A percentile compares a stretch with the other conserved stretches of the same genome.
Evolutionary conservation across 2,329 filamentous ascomycete species (phyloP).

Genomic region (Aspergillus versicolor): DNA sequence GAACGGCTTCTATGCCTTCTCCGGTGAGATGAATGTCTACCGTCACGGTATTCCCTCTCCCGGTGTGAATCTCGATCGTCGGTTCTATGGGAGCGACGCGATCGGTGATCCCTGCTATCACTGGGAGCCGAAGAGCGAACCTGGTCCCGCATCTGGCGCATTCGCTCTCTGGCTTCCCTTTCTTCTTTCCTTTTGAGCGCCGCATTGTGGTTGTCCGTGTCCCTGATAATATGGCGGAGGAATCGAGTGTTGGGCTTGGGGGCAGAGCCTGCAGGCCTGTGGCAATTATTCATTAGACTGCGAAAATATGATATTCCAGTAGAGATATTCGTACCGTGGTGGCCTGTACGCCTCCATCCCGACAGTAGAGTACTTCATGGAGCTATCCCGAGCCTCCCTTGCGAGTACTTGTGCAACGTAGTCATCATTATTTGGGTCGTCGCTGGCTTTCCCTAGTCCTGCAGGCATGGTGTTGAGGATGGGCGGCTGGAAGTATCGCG

Average conservation of each 20-base stretch:
- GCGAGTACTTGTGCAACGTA: slow-evolving; percentile 78
- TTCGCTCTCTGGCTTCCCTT: slow-evolving; percentile 70
- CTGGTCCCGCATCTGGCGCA: slow-evolving; percentile 58
- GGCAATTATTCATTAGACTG: slow-evolving; percentile 8
- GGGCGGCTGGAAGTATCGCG: background rate
- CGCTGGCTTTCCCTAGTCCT: slow-evolving; percentile 31
- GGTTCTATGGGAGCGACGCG: slow-evolving; percentile 13
- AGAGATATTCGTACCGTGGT: slow-evolving; percentile 46
- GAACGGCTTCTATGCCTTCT: slow-evolving; percentile 30
- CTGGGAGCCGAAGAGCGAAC: slow-evolving; percentile 23
- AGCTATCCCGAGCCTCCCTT: slow-evolving; percentile 73
- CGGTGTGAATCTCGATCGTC: slow-evolving; percentile 20
- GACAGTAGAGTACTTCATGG: slow-evolving; percentile 70
- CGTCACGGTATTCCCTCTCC: slow-evolving; percentile 23
- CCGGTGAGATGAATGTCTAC: slow-evolving; percentile 27
- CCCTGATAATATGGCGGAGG: slow-evolving; percentile 80
- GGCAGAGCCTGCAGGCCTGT: slow-evolving; percentile 62
- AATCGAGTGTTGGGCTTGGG: slow-evolving; percentile 93
- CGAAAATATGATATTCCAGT: background rate
- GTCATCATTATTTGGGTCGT: slow-evolving; percentile 48
- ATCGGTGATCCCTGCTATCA: slow-evolving; percentile 35
- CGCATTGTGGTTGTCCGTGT: slow-evolving; percentile 86
- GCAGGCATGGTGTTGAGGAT: slow-evolving; percentile 26
- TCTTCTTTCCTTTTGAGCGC: slow-evolving; percentile 81
- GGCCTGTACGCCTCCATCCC: slow-evolving; percentile 68